Percentiles rank a stretch among this genome's conserved stretches.
Conservation (phyloP, 2,329 filamentous ascomycete genomes). For the Pestalotiopsis sp. region DNA sequence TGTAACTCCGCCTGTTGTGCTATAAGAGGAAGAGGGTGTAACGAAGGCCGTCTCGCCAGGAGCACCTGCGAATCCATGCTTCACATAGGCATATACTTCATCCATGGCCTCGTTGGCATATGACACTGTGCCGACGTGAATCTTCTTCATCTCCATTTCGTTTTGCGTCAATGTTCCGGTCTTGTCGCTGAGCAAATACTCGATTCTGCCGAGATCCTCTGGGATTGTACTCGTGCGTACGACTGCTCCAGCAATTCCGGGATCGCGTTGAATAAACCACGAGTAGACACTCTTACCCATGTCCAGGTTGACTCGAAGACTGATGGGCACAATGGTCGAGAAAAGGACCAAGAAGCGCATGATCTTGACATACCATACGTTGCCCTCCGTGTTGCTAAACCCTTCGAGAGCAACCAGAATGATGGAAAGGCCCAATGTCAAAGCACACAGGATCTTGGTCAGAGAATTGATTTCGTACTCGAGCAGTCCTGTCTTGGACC, state of each 20-base stretch:
- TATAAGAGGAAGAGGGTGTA: constrained; percentile 75
- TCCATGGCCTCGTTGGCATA: constrained; percentile 99
- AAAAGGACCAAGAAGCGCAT: constrained; percentile 98
- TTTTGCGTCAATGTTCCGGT: constrained; percentile 98
- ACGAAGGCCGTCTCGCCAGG: constrained; percentile 58
- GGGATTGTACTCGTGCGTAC: constrained; percentile 97
- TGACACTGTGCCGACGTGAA: constrained; percentile 96
- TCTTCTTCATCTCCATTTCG: constrained; percentile 98
- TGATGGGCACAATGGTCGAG: constrained; percentile 98
- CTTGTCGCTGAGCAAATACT: constrained; percentile 96
- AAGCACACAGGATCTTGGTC: constrained; percentile 90
- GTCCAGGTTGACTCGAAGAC: constrained; percentile 92
- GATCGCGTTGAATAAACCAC: constrained; percentile 89
- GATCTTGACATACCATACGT: constrained; percentile 92
- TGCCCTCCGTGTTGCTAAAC: constrained; percentile 68
- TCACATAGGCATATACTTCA: constrained; percentile 85
- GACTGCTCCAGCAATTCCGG: constrained; percentile 87
- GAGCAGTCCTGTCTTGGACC: constrained; percentile 90
- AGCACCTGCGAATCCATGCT: constrained; percentile 71
- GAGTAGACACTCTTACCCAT: constrained; percentile 97
- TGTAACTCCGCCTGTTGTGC: constrained; percentile 59
- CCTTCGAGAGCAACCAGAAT: constrained; percentile 87
- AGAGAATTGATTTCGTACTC: constrained; percentile 97
- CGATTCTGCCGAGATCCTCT: constrained; percentile 91
- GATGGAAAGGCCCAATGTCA: constrained; percentile 85